These are phyloP conservation scores for Metarhizium robertsii DNA, from an alignment of 2,329 filamentous ascomycete genomes.

Conservation along the genomic window DNA sequence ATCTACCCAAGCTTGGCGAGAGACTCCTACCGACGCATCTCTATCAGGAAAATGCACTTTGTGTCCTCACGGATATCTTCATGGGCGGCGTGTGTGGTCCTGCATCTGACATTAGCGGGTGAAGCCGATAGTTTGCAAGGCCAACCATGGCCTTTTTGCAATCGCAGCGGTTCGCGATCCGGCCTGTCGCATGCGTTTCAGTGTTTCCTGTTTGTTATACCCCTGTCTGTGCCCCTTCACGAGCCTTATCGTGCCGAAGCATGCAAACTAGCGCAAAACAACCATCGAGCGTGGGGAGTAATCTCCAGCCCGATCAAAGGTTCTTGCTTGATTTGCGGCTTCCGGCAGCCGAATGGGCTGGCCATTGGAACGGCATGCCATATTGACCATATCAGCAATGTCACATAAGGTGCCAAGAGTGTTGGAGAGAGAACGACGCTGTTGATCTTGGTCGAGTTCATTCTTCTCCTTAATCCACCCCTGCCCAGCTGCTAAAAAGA, in stretches of 20 bases:
- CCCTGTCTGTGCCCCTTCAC: neutral
- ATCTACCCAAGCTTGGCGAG: too few species aligned
- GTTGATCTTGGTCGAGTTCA: too few species aligned
- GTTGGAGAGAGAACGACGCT: too few species aligned
- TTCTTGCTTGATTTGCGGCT: neutral
- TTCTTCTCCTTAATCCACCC: too few species aligned
- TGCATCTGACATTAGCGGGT: neutral
- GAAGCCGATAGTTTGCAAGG: neutral
- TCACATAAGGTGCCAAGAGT: too few species aligned
- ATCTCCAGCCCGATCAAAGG: neutral
- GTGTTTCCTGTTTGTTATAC: neutral
- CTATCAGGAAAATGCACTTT: neutral
- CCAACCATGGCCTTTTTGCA: neutral
- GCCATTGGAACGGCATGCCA: too few species aligned
- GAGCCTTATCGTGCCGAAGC: neutral
- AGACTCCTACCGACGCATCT: neutral
- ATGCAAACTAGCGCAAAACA: neutral
- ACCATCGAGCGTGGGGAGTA: neutral
- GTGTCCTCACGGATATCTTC: neutral
- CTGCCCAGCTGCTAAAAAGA: neutral
- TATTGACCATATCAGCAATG: too few species aligned
- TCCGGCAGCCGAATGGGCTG: too few species aligned
- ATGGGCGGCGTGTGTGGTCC: neutral
- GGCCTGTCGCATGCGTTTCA: neutral
- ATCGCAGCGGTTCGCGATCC: neutral